These are phyloP conservation scores for Colletotrichum tamarilloi DNA, from an alignment of 2,329 filamentous ascomycete genomes.

Conservation along the genomic window DNA sequence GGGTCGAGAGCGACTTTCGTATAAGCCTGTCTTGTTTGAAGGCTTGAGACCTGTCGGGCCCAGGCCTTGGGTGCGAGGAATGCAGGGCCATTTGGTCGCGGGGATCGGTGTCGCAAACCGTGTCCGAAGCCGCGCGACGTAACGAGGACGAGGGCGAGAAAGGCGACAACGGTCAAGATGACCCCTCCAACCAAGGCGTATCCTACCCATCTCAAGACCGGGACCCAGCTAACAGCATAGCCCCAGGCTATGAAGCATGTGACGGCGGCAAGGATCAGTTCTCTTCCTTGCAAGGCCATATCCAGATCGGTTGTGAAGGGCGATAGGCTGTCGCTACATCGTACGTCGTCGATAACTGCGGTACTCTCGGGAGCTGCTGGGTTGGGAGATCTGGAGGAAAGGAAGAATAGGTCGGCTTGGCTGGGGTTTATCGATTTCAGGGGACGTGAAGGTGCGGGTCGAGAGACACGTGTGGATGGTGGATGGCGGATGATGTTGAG, in stretches of 20 bases:
- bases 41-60: constrained; percentile 74
- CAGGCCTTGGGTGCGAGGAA: constrained; percentile 75
- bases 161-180: constrained; percentile 63
- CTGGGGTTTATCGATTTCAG: constrained; percentile 5
- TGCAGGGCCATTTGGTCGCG: constrained; percentile 58
- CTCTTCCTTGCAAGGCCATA: constrained; percentile 80
- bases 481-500: constrained; percentile 4
- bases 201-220: constrained; percentile 83
- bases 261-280: constrained; percentile 75
- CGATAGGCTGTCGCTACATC: constrained; percentile 29
- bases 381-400: background rate
- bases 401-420: background rate
- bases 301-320: constrained; percentile 38
- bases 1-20: constrained; percentile 77
- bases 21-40: constrained; percentile 76
- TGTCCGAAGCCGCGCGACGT: constrained; percentile 65
- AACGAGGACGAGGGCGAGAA: constrained; percentile 70
- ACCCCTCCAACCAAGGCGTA: constrained; percentile 84
- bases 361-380: constrained; percentile 1
- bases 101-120: constrained; percentile 51
- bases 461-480: background rate
- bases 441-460: background rate
- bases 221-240: constrained; percentile 84
- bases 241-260: constrained; percentile 89
- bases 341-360: constrained; percentile 14